phyloP scores from a whole-genome alignment of 2,329 filamentous ascomycete genomes.

The Pestalotiopsis sp. region DNA sequence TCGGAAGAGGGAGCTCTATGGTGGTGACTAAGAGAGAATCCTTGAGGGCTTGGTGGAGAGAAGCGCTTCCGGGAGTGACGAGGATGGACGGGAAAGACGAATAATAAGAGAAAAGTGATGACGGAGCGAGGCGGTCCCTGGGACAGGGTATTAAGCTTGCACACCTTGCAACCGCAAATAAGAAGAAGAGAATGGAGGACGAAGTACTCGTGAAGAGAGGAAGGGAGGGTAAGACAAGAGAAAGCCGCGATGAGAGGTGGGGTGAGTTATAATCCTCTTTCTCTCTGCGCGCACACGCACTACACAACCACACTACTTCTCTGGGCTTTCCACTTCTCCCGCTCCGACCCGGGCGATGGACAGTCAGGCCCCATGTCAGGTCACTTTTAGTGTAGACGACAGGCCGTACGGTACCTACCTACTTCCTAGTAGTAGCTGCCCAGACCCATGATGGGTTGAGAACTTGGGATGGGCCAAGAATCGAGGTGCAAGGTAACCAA shows the following conservation, averaged over 20 bases:
- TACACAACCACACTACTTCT: not conserved
- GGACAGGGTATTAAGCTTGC: constrained; percentile 60
- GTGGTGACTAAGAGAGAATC: constrained; percentile 32
- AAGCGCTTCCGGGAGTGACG: constrained; percentile 26
- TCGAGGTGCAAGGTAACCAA: not conserved
- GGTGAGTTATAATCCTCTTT: constrained; percentile 45
- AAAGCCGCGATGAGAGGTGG: constrained; percentile 50
- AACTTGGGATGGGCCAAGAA: no score
- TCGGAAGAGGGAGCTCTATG: constrained; percentile 13
- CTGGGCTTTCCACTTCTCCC: constrained; percentile 6
- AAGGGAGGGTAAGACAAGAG: constrained; percentile 44
- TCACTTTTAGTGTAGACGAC: not conserved
- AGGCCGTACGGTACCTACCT: no score
- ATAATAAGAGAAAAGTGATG: constrained; percentile 47
- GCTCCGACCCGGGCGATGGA: constrained; percentile 15
- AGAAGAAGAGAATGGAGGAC: constrained; percentile 62
- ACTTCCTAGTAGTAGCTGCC: no score
- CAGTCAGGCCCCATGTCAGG: not conserved
- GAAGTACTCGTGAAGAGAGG: constrained; percentile 59
- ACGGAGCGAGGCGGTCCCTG: constrained; percentile 58
- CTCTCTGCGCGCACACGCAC: constrained; percentile 3
- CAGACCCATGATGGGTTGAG: no score
- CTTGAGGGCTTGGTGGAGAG: constrained; percentile 27
- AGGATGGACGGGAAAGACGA: constrained; percentile 41
- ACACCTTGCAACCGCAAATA: constrained; percentile 62